Evolutionary conservation across 345 rosid species (phyloP).

Genomic region (Lepidium aucheri): DNA sequence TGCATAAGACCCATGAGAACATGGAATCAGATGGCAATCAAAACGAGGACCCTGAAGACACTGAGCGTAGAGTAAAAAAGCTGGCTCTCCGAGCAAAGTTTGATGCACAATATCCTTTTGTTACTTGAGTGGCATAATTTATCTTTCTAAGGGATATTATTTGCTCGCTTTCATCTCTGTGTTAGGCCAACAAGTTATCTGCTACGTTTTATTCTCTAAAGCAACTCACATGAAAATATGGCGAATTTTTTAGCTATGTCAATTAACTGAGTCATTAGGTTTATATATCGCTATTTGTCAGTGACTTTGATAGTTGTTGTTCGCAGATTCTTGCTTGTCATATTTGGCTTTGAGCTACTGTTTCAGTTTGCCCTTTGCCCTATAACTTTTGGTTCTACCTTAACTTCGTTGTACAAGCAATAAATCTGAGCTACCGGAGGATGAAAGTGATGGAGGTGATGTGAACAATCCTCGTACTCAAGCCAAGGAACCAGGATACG

Average conservation of each 20-base stretch:
- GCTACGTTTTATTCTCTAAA: background rate
- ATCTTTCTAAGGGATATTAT: background rate
- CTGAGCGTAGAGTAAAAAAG: slow-evolving; percentile 68
- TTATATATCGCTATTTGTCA: background rate
- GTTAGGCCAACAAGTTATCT: background rate
- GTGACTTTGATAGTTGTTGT: slow-evolving; percentile 3
- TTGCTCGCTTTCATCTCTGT: background rate
- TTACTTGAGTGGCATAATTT: slow-evolving; percentile 1
- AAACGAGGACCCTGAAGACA: slow-evolving; percentile 38
- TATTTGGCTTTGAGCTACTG: slow-evolving; percentile 2
- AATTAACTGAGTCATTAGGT: background rate
- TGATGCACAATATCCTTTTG: slow-evolving; percentile 86
- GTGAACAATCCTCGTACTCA: slow-evolving; percentile 38
- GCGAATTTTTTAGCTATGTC: background rate
- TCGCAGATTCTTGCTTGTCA: background rate
- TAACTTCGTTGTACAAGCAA: slow-evolving; percentile 48
- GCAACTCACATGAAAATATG: background rate
- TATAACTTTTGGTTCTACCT: slow-evolving; percentile 33
- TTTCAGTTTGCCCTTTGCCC: slow-evolving; percentile 8
- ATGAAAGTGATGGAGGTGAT: slow-evolving; percentile 42
- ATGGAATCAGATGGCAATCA: slow-evolving; percentile 30
- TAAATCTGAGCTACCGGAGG: slow-evolving; percentile 55
- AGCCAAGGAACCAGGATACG: slow-evolving; percentile 50
- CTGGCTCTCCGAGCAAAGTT: slow-evolving; percentile 72
- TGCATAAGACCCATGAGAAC: slow-evolving; percentile 27